Base-by-base conservation (phyloP, 1,284 basidiomycete species). In the Ustilago sp. region DNA sequence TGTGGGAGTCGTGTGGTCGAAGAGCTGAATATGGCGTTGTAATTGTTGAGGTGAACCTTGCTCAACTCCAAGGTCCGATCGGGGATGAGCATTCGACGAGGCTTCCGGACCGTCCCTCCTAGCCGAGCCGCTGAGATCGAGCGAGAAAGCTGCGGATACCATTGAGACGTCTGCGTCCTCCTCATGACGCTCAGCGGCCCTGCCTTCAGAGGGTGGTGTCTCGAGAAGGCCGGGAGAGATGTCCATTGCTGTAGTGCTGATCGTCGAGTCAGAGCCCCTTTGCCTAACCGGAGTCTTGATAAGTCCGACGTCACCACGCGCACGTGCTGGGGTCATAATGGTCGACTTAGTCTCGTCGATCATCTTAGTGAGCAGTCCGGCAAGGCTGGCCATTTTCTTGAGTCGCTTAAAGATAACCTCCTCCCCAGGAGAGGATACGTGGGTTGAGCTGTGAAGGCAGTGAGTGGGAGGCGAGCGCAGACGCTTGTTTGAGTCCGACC, bases 341-440 rank as follows among this genome's bases (percentile, higher is more conserved):
- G 64, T 64, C 19, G 61, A 59, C 36, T 65, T 59, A 17, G 74
- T 77, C 60, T 77, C 74, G 53, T 69, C 69, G 54, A 77, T 73
- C 69, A 77, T 73, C 60, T 62, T 66, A 13, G 63, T 69, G n/a
- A 77, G 63, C 54, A 68, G 36, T 7, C 63, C 63, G 4, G 69
- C 74, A 9, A 77, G 60, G 23, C 55, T 60, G 0, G 66, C 63
- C 69, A 77, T 77, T 32, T 65, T 65, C 48, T 73, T 62, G 43
- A 77, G 69, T 47, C 59, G 65, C n/a, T 45, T 60, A 32, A 65
- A 56, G 47, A 68, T 59, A 15, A 59, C 45, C 11, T 68, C 64
- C 31, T 68, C 74, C 15, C 60, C 67, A 7, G 52, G 52, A 28
- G 61, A 43, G 8, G 56, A 28, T 28, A 28, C 23, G 23, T 28